Evolutionary conservation across 805 yeast species (phyloP).

Genomic region (Sporopachydermia quercuum): DNA sequence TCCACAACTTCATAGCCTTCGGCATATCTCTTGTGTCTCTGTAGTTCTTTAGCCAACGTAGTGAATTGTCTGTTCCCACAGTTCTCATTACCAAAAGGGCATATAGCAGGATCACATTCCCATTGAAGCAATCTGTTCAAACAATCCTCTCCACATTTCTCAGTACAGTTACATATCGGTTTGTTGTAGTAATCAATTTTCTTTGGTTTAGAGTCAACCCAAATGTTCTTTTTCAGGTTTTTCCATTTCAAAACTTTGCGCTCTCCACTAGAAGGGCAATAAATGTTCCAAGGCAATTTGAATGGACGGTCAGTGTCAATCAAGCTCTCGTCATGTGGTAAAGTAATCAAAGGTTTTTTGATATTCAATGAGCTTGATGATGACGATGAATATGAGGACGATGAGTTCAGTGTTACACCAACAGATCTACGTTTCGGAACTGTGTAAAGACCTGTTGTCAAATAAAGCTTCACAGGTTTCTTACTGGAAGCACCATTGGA

Average conservation of each 20-base stretch:
- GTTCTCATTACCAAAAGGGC: slow-evolving; percentile 17
- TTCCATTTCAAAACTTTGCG: slow-evolving; percentile 18
- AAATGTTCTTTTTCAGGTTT: slow-evolving; percentile 11
- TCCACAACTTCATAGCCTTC: slow-evolving; percentile 18
- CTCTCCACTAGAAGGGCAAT: slow-evolving; percentile 18
- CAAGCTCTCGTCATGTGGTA: not conserved
- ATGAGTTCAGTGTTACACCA: slow-evolving; percentile 1
- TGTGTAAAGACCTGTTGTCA: not conserved
- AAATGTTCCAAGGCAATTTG: slow-evolving; percentile 20
- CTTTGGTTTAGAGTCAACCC: slow-evolving; percentile 4
- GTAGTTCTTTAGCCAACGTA: slow-evolving; percentile 9
- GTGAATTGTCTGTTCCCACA: slow-evolving; percentile 27
- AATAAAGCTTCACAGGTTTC: not conserved
- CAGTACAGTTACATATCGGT: slow-evolving; percentile 13
- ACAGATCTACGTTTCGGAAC: slow-evolving; percentile 2
- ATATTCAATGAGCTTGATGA: slow-evolving; percentile 7
- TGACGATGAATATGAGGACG: slow-evolving; percentile 3
- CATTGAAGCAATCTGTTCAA: slow-evolving; percentile 17
- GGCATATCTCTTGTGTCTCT: slow-evolving; percentile 5
- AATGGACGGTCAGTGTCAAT: slow-evolving; percentile 8
- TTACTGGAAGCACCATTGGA: not conserved
- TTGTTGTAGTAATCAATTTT: not conserved
- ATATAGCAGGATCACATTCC: slow-evolving; percentile 21
- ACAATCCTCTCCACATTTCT: slow-evolving; percentile 21
- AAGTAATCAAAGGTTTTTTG: slow-evolving; percentile 3